phyloP scores from a whole-genome alignment of 306 rosid genomes.

The Vigna angularis region DNA sequence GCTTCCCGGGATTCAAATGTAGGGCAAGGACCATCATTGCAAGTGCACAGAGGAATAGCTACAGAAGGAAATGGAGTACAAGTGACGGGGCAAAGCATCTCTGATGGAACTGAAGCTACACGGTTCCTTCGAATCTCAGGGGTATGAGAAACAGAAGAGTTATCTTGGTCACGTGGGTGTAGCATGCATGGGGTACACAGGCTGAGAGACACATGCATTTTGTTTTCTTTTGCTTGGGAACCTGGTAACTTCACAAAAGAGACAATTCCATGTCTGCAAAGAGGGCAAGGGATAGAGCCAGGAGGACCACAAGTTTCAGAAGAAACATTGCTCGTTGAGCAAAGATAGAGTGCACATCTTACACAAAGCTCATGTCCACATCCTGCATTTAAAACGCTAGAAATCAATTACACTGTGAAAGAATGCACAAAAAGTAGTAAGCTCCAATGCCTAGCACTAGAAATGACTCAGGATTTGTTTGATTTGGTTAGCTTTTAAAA shows the following conservation, averaged over 20 bases:
- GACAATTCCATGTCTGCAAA: conserved; percentile 82
- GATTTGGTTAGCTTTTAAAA: not conserved
- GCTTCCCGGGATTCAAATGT: conserved; percentile 68
- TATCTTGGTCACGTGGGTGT: conserved; percentile 62
- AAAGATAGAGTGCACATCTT: conserved; percentile 92
- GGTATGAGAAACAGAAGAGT: conserved; percentile 62
- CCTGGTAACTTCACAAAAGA: conserved; percentile 81
- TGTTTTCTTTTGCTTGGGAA: conserved; percentile 72
- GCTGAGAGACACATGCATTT: conserved; percentile 63
- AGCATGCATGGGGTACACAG: conserved; percentile 91
- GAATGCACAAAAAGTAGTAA: not conserved
- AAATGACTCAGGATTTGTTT: not conserved
- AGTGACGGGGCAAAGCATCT: conserved; percentile 87
- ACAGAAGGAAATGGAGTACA: conserved; percentile 95
- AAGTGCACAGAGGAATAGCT: conserved; percentile 85
- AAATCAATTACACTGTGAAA: conserved; percentile 31
- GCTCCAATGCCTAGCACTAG: conserved; percentile 20
- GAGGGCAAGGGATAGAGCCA: conserved; percentile 94
- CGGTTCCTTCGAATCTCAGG: conserved; percentile 76
- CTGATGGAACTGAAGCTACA: conserved; percentile 88
- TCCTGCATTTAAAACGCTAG: conserved; percentile 60
- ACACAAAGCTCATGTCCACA: conserved; percentile 93
- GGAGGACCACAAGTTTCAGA: conserved; percentile 66
- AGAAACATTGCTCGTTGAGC: conserved; percentile 79
- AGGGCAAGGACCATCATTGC: conserved; percentile 88